phyloP scores from a whole-genome alignment of 1,284 basidiomycete species.

The Amylostereum areolatum region DNA sequence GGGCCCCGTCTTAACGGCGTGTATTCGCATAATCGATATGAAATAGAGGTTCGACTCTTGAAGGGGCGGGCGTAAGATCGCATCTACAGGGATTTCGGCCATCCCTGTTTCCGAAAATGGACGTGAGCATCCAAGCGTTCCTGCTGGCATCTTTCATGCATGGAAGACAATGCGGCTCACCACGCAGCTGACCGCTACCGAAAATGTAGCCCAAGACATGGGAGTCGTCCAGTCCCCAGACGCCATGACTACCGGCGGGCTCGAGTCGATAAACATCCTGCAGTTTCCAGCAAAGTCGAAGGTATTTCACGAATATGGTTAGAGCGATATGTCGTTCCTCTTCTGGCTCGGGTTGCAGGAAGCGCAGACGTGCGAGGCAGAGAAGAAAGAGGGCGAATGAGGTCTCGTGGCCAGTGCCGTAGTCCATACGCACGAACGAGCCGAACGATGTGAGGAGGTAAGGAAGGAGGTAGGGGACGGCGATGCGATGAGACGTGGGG shows the following conservation, averaged over 20 bases:
- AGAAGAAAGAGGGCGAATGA: slow-evolving; percentile 81
- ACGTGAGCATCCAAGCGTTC: no score
- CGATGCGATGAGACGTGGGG: slow-evolving; percentile 34
- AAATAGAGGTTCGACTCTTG: slow-evolving; percentile 73
- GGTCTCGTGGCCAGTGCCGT: slow-evolving; percentile 94
- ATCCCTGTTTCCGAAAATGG: no score
- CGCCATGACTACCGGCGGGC: slow-evolving; percentile 95
- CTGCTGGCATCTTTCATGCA: no score
- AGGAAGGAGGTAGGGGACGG: slow-evolving; percentile 59
- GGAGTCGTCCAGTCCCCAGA: slow-evolving; percentile 97
- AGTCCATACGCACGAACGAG: slow-evolving; percentile 89
- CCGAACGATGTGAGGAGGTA: slow-evolving; percentile 88
- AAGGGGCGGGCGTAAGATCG: slow-evolving; percentile 46
- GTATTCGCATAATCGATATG: slow-evolving; percentile 75
- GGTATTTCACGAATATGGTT: slow-evolving; percentile 69
- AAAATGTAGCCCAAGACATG: slow-evolving; percentile 89
- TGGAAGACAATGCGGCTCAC: slow-evolving; percentile 23
- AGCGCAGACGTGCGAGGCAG: slow-evolving; percentile 57
- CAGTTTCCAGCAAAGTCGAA: slow-evolving; percentile 77
- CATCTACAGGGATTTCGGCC: slow-evolving; percentile 49
- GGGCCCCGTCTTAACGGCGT: slow-evolving; percentile 77
- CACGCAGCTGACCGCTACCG: slow-evolving; percentile 86
- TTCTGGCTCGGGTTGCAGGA: slow-evolving; percentile 44
- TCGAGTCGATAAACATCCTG: slow-evolving; percentile 91
- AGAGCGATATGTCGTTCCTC: slow-evolving; percentile 63